Evolutionary conservation across 441 rosid genomes (phyloP).

Genomic region (Jatropha multifida): DNA sequence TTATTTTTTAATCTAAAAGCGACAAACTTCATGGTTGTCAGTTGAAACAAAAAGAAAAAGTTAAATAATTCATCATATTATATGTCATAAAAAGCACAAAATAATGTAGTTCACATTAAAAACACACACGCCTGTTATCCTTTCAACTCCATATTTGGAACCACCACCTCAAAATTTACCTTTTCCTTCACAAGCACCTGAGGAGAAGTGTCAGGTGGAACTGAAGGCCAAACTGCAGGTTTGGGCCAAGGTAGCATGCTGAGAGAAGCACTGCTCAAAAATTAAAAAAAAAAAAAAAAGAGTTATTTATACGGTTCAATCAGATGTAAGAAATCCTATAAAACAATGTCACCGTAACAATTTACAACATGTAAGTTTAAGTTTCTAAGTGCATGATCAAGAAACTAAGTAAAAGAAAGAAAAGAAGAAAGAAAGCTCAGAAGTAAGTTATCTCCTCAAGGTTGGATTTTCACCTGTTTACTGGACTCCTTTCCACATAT

Average conservation of each 20-base stretch:
- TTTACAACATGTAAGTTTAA: not conserved
- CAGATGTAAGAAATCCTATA: conserved; percentile 3
- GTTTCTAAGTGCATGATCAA: conserved; percentile 16
- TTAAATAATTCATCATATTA: not conserved
- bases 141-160: conserved; percentile 19
- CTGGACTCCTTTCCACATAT: conserved; percentile 90
- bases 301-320: too few species aligned
- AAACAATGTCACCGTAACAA: not conserved
- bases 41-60: not conserved
- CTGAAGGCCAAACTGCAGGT: conserved; percentile 94
- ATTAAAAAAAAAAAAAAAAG: conserved; percentile 14
- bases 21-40: not conserved
- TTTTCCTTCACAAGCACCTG: conserved; percentile 94
- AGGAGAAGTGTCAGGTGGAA: conserved; percentile 80
- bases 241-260: conserved; percentile 99
- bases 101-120: not conserved
- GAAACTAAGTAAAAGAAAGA: conserved; percentile 8
- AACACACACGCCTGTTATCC: not conserved
- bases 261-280: conserved; percentile 82
- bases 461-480: conserved; percentile 65
- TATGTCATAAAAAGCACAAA: conserved; percentile 13
- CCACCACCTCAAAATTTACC: conserved; percentile 48
- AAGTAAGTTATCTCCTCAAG: conserved; percentile 16
- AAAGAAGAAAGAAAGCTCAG: conserved; percentile 8
- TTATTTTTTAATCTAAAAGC: not conserved